Base-by-base conservation (phyloP, 768 basidiomycete genomes). In the Clitopilus passeckerianus region DNA sequence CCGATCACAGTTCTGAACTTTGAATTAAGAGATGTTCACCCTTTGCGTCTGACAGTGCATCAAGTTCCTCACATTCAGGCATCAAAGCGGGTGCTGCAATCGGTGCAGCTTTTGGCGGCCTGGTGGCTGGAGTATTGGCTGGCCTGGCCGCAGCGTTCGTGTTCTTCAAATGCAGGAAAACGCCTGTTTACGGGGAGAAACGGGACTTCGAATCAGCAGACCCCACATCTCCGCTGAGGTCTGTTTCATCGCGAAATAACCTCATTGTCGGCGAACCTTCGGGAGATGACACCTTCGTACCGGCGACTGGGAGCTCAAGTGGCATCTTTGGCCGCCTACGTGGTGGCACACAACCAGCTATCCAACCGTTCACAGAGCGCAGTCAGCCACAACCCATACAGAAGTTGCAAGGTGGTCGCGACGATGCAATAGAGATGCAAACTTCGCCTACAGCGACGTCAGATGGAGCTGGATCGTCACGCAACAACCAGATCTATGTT, bases 401-500 rank as follows among this genome's bases (percentile, higher is more conserved):
- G 46, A 50, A 50, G 46, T 20, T 18, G 20, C 46, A 50, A 23
- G 18, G 46, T 12, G 46, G 46, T 22, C n/a, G 46, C 5, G 46
- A 50, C 12, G 46, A 50, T 5, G 22, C 22, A 5, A 18, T 50
- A 18, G 46, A 50, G 46, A 50, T 50, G 24, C 64, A 53, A 44
- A 35, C 41, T 18, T 34, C 37, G 3, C 37, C 37, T 15, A 41
- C 37, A 9, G 5, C 37, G 12, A 12, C 37, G 37, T 41, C 54
- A 15, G 54, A 33, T 43, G 54, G 53, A 55, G 54, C 54, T 57
- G 22, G 34, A 12, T 6, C 41, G 30, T 50, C 59, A 14, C 58
- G 43, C 14, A 60, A 62, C 44, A 65, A 63, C 44, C 74, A 74
- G 66, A 77, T 85, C 8, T 85, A 85, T 61, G 82, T 85, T 41